A percentile compares a stretch with the other conserved stretches of the same genome.
Conservation (phyloP, 2,329 filamentous ascomycete genomes). For the Chrysoporthe cubensis region DNA sequence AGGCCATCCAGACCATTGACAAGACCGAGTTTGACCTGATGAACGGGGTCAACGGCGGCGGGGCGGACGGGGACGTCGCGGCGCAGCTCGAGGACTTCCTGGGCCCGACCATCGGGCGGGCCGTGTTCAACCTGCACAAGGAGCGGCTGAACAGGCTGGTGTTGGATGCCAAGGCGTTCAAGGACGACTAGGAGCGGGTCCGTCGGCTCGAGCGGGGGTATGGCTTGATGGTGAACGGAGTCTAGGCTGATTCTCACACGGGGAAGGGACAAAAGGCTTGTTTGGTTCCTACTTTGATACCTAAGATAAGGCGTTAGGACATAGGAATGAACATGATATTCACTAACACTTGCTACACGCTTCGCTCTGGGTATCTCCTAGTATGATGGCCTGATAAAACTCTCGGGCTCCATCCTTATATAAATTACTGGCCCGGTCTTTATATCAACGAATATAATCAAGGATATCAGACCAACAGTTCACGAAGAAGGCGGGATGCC, state of each 20-base stretch:
- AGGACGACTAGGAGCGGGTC: conserved; percentile 47
- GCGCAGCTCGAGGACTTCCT: conserved; percentile 58
- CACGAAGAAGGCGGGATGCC: too few species aligned
- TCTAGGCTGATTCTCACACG: conserved; percentile 20
- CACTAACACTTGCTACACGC: conserved; percentile 18
- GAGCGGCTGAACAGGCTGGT: conserved; percentile 54
- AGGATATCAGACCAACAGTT: too few species aligned
- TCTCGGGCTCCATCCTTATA: background rate
- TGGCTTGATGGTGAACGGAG: conserved; percentile 34
- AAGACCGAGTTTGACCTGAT: conserved; percentile 39
- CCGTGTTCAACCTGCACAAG: conserved; percentile 51
- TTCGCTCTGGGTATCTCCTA: background rate
- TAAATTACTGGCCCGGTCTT: background rate
- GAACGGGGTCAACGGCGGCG: conserved; percentile 43
- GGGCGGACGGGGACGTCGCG: conserved; percentile 42
- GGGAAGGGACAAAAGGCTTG: background rate
- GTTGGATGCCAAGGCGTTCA: conserved; percentile 53
- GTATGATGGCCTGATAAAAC: background rate
- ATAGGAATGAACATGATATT: background rate
- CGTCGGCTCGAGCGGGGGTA: conserved; percentile 6
- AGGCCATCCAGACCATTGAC: conserved; percentile 53
- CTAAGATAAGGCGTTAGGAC: background rate
- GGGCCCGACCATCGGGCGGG: conserved; percentile 57
- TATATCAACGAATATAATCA: too few species aligned
- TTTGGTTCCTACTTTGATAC: background rate